Evolutionary conservation across 352 stramenopile genomes (phyloP).

Genomic region (Elongisporangium prolatum): DNA sequence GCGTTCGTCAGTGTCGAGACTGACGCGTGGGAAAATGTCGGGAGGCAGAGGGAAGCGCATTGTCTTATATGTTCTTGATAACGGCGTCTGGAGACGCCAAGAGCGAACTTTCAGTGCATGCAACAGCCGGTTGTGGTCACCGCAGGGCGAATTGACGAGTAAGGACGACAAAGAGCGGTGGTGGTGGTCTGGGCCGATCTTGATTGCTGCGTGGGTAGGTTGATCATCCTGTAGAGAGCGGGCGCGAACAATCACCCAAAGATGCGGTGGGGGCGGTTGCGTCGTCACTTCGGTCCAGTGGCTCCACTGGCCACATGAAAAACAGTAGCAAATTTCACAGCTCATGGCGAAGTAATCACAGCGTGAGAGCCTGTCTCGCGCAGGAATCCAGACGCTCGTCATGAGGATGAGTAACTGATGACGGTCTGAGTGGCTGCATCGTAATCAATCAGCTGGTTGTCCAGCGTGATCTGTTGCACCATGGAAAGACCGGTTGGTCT

Average conservation of each 20-base stretch:
- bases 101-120: background rate
- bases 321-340: background rate
- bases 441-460: background rate
- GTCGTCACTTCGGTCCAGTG: background rate
- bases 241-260: background rate
- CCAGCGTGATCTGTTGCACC: background rate
- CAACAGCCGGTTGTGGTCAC: background rate
- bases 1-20: conserved; percentile 7
- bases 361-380: background rate
- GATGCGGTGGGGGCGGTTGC: background rate
- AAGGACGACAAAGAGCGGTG: too few species aligned
- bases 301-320: background rate
- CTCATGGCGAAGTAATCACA: background rate
- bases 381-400: background rate
- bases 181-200: background rate
- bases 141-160: background rate
- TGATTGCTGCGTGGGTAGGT: background rate
- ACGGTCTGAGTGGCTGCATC: too few species aligned
- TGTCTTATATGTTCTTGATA: background rate
- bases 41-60: conserved; percentile 25
- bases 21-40: conserved; percentile 19
- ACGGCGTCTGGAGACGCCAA: background rate
- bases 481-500: background rate
- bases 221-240: background rate
- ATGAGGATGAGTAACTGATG: background rate